Conservation (phyloP, 345 rosid genomes). For the Anastatica hierochuntica region DNA sequence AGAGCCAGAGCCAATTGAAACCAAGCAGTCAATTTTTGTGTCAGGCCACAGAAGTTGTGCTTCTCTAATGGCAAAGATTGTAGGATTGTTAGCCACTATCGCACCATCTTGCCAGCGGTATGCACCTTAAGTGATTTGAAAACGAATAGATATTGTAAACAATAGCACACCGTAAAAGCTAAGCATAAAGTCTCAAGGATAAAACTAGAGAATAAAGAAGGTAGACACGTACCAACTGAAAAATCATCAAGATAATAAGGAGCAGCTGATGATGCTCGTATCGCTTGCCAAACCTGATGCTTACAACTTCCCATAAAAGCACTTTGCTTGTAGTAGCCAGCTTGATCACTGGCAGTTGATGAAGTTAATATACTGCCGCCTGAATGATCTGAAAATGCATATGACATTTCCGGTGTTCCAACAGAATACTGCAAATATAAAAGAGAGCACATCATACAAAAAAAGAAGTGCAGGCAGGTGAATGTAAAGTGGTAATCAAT, state of each 20-base stretch:
- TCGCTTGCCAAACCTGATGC: slow-evolving; percentile 96
- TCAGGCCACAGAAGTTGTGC: slow-evolving; percentile 99
- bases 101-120: slow-evolving; percentile 99
- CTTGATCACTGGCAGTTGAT: slow-evolving; percentile 64
- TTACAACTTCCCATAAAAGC: slow-evolving; percentile 97
- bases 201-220: slow-evolving; percentile 3
- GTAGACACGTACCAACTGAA: slow-evolving; percentile 57
- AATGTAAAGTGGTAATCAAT: background rate
- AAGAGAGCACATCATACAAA: background rate
- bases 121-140: slow-evolving; percentile 36
- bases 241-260: slow-evolving; percentile 99
- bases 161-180: background rate
- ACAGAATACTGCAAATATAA: slow-evolving; percentile 60
- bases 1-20: slow-evolving; percentile 94
- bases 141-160: slow-evolving; percentile 5
- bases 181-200: background rate
- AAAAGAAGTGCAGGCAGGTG: background rate
- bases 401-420: slow-evolving; percentile 86
- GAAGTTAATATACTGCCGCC: slow-evolving; percentile 52
- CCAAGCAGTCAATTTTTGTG: slow-evolving; percentile 84
- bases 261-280: slow-evolving; percentile 98
- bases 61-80: slow-evolving; percentile 86
- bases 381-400: slow-evolving; percentile 64
- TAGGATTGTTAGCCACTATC: slow-evolving; percentile 95
- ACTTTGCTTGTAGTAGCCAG: slow-evolving; percentile 71